phyloP scores from a whole-genome alignment of 1,284 basidiomycete genomes.

The Lentinus polychrous region DNA sequence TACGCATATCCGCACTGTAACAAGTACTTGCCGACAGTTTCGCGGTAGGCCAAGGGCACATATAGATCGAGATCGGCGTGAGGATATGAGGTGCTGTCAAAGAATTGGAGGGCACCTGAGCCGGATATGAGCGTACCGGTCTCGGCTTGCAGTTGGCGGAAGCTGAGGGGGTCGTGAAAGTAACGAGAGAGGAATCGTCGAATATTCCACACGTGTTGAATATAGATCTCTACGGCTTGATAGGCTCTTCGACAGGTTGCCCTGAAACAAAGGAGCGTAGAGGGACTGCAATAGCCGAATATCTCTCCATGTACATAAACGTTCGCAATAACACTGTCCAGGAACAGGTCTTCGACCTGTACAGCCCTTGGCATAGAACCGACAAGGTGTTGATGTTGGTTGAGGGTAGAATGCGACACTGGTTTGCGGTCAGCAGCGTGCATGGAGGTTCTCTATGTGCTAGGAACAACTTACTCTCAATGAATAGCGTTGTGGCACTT shows the following conservation, averaged over 20 bases:
- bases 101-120: conserved; percentile 42
- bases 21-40: not conserved
- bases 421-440: no score
- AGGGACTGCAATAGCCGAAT: no score
- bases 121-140: conserved; percentile 43
- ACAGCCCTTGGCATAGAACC: no score
- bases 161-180: conserved; percentile 26
- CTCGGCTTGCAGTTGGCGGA: conserved; percentile 36
- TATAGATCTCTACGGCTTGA: conserved; percentile 16
- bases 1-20: not conserved
- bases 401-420: no score
- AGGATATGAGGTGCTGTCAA: conserved; percentile 36
- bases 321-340: no score
- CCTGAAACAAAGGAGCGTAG: conserved; percentile 16
- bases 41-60: conserved; percentile 19
- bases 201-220: conserved; percentile 18
- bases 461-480: no score
- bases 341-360: no score
- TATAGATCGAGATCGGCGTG: conserved; percentile 45
- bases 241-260: conserved; percentile 15
- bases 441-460: no score
- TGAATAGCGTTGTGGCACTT: no score
- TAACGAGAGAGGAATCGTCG: conserved; percentile 21
- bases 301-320: no score
- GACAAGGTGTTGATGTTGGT: no score